Conservation (phyloP, 768 basidiomycete species). For the Lactarius pseudohatsudake region DNA sequence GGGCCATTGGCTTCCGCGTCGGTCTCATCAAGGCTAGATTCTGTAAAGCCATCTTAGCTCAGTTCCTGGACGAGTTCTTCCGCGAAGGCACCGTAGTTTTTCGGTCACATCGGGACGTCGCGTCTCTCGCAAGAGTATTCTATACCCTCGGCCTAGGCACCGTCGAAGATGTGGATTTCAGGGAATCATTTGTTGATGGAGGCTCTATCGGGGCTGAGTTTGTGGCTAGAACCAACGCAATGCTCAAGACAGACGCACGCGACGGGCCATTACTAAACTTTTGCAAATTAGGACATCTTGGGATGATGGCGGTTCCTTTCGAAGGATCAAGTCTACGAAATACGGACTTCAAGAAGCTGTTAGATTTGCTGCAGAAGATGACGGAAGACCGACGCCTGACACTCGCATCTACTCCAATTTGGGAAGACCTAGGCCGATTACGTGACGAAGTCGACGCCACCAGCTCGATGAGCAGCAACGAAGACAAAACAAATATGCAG, state of each 20-base stretch:
- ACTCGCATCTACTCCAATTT: neutral
- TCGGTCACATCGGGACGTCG: slow-evolving; percentile 13
- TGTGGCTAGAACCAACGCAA: too few species aligned
- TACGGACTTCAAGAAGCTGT: slow-evolving; percentile 1
- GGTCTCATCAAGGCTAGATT: neutral
- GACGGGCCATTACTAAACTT: too few species aligned
- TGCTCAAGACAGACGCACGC: too few species aligned
- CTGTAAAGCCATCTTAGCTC: slow-evolving; percentile 1
- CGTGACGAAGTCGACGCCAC: neutral
- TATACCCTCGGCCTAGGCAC: too few species aligned
- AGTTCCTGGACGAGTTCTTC: neutral
- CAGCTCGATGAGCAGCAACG: neutral
- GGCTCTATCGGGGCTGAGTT: too few species aligned
- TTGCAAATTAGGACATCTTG: too few species aligned
- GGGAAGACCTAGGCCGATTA: neutral
- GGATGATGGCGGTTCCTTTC: too few species aligned
- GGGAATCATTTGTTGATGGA: too few species aligned
- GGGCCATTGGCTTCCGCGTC: slow-evolving; percentile 6
- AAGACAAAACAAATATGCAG: neutral
- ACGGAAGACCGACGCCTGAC: neutral
- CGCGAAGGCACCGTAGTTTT: neutral
- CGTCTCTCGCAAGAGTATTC: neutral
- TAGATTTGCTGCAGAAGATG: neutral
- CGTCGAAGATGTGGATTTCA: too few species aligned
- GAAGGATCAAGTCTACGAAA: neutral